These are phyloP conservation scores for Xylaria hypoxylon DNA, from an alignment of 2,329 filamentous ascomycete genomes.

Conservation along the genomic window DNA sequence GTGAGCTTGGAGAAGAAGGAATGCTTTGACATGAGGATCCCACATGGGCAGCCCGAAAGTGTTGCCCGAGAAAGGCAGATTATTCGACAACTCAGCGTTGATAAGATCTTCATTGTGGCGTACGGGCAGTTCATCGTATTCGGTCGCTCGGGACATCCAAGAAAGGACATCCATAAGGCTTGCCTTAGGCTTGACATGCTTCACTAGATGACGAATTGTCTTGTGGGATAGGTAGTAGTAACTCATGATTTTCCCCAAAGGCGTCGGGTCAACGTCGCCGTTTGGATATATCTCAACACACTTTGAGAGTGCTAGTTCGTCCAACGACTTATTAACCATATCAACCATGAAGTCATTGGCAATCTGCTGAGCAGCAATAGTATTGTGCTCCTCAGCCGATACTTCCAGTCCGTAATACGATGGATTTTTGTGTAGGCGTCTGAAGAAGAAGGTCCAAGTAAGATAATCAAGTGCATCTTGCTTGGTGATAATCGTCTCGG, in stretches of 20 bases:
- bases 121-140: conserved; percentile 97
- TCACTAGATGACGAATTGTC: conserved; percentile 87
- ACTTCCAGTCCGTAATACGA: conserved; percentile 98
- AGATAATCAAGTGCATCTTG: conserved; percentile 98
- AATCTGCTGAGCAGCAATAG: conserved; percentile 82
- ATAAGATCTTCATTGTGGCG: conserved; percentile 98
- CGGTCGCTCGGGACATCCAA: conserved; percentile 93
- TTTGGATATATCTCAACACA: conserved; percentile 87
- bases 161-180: conserved; percentile 84
- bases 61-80: conserved; percentile 73
- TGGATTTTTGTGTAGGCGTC: conserved; percentile 95
- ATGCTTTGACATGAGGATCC: conserved; percentile 98
- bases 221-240: conserved; percentile 98
- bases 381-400: conserved; percentile 90
- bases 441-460: conserved; percentile 99
- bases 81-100: conserved; percentile 88
- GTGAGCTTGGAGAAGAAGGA: conserved; percentile 92
- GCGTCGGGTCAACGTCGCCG: conserved; percentile 88
- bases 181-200: conserved; percentile 78
- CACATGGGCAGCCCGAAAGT: conserved; percentile 86
- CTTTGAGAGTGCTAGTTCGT: conserved; percentile 83
- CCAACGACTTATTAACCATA: conserved; percentile 87
- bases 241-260: conserved; percentile 97
- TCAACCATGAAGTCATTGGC: conserved; percentile 96
- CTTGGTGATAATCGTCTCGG: conserved; percentile 91